Evolutionary conservation across 106 monocot species (phyloP).

Genomic region (Allium sativum): DNA sequence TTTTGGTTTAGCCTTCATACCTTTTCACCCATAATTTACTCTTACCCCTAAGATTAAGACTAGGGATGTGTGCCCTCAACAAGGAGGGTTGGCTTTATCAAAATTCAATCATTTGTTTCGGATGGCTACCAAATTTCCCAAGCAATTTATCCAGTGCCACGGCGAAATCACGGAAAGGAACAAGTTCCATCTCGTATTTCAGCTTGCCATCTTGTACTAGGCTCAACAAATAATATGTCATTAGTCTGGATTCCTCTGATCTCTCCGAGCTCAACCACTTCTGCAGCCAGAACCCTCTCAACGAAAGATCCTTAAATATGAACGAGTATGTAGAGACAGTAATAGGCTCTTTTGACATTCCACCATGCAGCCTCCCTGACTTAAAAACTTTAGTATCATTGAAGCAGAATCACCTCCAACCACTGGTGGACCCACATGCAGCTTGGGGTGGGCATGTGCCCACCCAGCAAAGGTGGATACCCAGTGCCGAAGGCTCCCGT

Average conservation of each 20-base stretch:
- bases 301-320: constrained; percentile 90
- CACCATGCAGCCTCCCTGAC: constrained; percentile 93
- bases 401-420: constrained; percentile 82
- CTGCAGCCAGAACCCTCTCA: constrained; percentile 96
- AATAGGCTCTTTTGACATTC: constrained; percentile 89
- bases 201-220: constrained; percentile 56
- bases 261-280: constrained; percentile 68
- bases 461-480: no score
- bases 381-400: constrained; percentile 75
- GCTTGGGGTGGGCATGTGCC: no score
- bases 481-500: no score
- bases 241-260: constrained; percentile 41
- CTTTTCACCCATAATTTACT: no score
- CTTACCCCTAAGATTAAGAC: no score
- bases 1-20: no score
- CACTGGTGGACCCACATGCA: no score
- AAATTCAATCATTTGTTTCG: constrained; percentile 80
- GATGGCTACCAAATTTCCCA: constrained; percentile 79
- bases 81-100: constrained; percentile 4
- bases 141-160: constrained; percentile 70
- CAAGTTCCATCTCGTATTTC: constrained; percentile 85
- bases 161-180: constrained; percentile 67
- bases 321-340: constrained; percentile 86
- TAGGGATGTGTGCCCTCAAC: no score
- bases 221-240: constrained; percentile 64